Conservation (phyloP, 768 basidiomycete species). For the Tremella mesenterica region DNA sequence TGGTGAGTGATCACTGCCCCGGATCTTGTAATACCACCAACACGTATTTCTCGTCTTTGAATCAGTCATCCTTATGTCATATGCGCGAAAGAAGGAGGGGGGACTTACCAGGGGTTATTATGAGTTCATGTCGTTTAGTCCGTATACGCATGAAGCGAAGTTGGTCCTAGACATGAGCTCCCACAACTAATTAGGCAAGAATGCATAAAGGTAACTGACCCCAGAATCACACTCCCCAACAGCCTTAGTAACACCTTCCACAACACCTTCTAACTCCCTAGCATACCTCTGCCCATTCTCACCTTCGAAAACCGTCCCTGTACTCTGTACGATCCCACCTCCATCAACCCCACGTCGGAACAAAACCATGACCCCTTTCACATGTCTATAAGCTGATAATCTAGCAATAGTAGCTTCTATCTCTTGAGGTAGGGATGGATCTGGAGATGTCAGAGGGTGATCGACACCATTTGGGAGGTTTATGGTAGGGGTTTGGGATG, state of each 20-base stretch:
- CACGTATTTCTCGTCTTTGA: slow-evolving; percentile 74
- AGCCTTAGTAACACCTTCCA: slow-evolving; percentile 67
- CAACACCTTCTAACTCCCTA: slow-evolving; percentile 50
- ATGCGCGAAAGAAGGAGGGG: not conserved
- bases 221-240: slow-evolving; percentile 66
- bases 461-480: no score
- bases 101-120: slow-evolving; percentile 80
- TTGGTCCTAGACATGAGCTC: slow-evolving; percentile 56
- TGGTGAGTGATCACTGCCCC: slow-evolving; percentile 14
- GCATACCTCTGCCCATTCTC: slow-evolving; percentile 41
- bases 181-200: not conserved
- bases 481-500: no score
- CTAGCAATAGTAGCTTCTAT: slow-evolving; percentile 69
- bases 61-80: not conserved
- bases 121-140: slow-evolving; percentile 81
- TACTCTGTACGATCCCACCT: slow-evolving; percentile 62
- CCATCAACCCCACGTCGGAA: slow-evolving; percentile 48
- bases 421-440: slow-evolving; percentile 68
- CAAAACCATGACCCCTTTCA: slow-evolving; percentile 76
- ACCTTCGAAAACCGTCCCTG: slow-evolving; percentile 39
- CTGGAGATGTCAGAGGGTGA: no score
- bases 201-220: slow-evolving; percentile 42
- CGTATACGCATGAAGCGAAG: slow-evolving; percentile 81
- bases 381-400: slow-evolving; percentile 71
- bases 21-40: slow-evolving; percentile 52